phyloP scores from a whole-genome alignment of 2,329 filamentous ascomycete species.

The Didymella arachidicola region DNA sequence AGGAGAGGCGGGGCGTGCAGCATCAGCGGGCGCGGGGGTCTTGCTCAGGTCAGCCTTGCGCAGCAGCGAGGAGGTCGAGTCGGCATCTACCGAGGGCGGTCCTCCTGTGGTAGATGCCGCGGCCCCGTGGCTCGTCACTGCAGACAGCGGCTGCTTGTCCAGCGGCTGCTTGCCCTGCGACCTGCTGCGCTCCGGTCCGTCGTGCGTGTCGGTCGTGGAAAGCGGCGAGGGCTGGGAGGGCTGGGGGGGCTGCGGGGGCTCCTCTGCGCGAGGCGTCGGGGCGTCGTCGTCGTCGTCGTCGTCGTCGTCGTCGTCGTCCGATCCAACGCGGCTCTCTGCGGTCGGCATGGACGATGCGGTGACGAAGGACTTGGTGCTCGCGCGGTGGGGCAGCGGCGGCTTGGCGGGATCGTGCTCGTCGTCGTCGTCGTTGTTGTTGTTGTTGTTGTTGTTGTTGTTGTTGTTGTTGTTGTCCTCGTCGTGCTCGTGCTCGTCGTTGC shows the following conservation, averaged over 20 bases:
- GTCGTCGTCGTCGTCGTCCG: conserved; percentile 10
- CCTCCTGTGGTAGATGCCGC: conserved; percentile 36
- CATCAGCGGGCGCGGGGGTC: conserved; percentile 31
- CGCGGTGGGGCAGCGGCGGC: conserved; percentile 27
- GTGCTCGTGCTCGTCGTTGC: no score
- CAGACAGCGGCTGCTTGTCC: conserved; percentile 43
- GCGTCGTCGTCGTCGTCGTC: conserved; percentile 7
- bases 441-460: no score
- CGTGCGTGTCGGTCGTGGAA: conserved; percentile 24
- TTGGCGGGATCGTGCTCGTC: conserved; percentile 22
- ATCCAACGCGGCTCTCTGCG: conserved; percentile 15
- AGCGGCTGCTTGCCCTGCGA: conserved; percentile 37
- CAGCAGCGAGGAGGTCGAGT: conserved; percentile 49
- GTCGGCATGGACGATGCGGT: conserved; percentile 40
- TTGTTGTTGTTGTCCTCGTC: no score
- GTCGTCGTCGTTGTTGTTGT: conserved; percentile 28
- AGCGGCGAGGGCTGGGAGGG: conserved; percentile 26
- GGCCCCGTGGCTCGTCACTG: conserved; percentile 38
- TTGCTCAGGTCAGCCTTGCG: conserved; percentile 47
- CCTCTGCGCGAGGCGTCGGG: conserved; percentile 16
- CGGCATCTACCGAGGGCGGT: conserved; percentile 45
- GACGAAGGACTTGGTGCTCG: conserved; percentile 45
- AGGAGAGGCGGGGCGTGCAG: conserved; percentile 27
- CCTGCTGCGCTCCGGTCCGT: conserved; percentile 24
- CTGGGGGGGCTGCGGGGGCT: conserved; percentile 30